phyloP scores from a whole-genome alignment of 208 protist species.

The Polymyxa betae region DNA sequence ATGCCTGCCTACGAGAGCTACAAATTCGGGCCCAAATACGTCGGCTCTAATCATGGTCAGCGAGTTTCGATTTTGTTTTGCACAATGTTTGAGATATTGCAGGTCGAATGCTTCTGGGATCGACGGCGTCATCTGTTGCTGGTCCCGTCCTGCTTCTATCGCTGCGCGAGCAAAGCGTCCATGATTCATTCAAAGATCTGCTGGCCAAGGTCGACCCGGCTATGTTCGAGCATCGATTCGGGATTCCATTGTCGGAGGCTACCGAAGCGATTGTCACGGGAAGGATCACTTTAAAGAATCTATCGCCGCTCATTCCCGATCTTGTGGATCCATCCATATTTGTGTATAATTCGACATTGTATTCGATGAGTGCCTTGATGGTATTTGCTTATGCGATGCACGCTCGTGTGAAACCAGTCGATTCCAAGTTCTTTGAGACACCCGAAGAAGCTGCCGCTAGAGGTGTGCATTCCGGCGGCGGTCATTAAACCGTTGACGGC shows the following conservation, averaged over 20 bases:
- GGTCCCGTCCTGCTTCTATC: conserved; percentile 32
- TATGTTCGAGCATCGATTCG: conserved; percentile 15
- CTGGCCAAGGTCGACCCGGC: conserved; percentile 20
- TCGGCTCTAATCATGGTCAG: conserved; percentile 60
- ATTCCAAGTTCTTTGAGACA: conserved; percentile 48
- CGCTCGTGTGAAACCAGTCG: background rate
- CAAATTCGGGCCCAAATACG: conserved; percentile 57
- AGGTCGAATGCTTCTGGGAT: conserved; percentile 46
- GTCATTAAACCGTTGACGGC: background rate
- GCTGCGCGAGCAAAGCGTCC: background rate
- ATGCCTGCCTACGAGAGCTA: conserved; percentile 54
- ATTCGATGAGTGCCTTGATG: conserved; percentile 47
- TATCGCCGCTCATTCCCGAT: background rate
- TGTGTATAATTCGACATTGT: conserved; percentile 39
- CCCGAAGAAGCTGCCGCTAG: conserved; percentile 16
- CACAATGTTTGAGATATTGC: background rate
- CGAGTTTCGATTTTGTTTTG: background rate
- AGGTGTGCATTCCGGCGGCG: background rate
- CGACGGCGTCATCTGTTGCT: conserved; percentile 3
- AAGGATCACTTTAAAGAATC: background rate
- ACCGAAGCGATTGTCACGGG: background rate
- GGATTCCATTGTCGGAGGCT: background rate
- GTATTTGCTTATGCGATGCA: background rate
- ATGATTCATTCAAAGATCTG: conserved; percentile 41
- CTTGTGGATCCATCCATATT: conserved; percentile 32